Conservation (phyloP, 2,329 filamentous ascomycete genomes). For the Lecanicillium sp. region DNA sequence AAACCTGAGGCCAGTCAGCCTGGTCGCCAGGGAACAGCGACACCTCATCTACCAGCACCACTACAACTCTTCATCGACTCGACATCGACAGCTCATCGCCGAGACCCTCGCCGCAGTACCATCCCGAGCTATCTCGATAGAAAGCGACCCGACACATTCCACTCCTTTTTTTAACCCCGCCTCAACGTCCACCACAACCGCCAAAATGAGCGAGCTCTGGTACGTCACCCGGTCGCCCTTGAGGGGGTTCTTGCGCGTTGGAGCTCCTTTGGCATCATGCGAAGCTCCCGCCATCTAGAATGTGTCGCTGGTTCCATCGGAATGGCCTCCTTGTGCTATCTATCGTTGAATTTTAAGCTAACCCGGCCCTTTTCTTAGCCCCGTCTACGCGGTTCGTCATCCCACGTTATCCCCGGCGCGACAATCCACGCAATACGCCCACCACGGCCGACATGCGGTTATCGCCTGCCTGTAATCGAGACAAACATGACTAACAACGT, state of each 20-base stretch:
- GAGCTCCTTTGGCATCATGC: constrained; percentile 11
- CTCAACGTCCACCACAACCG: constrained; percentile 20
- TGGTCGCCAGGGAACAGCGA: constrained; percentile 26
- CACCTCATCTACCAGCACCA: constrained; percentile 23
- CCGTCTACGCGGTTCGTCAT: constrained; percentile 95
- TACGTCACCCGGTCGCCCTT: constrained; percentile 41
- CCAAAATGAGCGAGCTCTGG: constrained; percentile 77
- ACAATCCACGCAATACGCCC: constrained; percentile 6
- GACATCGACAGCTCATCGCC: constrained; percentile 12
- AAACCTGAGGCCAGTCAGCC: constrained; percentile 33
- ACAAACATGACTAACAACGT: constrained; percentile 21
- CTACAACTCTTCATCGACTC: constrained; percentile 6
- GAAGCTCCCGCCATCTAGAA: constrained; percentile 11
- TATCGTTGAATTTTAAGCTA: constrained; percentile 28
- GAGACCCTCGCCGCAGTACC: constrained; percentile 4
- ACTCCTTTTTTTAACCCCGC: constrained; percentile 12
- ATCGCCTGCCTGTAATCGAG: neutral
- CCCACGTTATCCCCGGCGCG: constrained; percentile 14
- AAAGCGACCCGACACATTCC: constrained; percentile 5
- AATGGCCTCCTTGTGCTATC: no score
- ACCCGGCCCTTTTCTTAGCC: constrained; percentile 50
- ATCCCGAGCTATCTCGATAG: constrained; percentile 7
- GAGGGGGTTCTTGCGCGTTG: constrained; percentile 4
- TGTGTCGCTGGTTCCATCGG: no score
- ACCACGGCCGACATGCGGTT: neutral